A percentile compares a stretch with the other conserved stretches of the same genome.
Evolutionary conservation across 805 yeast species (phyloP).

Genomic region (Saturnispora dispora): DNA sequence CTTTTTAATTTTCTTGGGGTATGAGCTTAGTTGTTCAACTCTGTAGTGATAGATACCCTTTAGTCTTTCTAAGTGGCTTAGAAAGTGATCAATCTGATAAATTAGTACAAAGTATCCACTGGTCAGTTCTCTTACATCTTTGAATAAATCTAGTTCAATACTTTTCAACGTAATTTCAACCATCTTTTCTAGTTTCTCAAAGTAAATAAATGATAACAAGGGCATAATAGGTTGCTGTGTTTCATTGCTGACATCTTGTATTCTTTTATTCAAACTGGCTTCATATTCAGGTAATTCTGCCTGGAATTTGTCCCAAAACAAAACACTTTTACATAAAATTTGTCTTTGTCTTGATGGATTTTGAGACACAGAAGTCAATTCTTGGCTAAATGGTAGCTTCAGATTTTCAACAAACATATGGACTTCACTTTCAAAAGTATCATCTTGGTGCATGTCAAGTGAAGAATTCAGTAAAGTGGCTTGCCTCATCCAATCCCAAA

Average conservation of each 20-base stretch:
- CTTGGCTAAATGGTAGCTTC: slow-evolving; percentile 37
- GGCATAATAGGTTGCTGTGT: slow-evolving; percentile 42
- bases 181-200: slow-evolving; percentile 62
- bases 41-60: slow-evolving; percentile 16
- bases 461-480: slow-evolving; percentile 20
- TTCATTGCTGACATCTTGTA: slow-evolving; percentile 28
- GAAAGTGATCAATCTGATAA: slow-evolving; percentile 14
- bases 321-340: slow-evolving; percentile 45
- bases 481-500: slow-evolving; percentile 22
- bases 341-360: slow-evolving; percentile 83
- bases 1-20: slow-evolving; percentile 20
- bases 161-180: slow-evolving; percentile 63
- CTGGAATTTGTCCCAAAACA: slow-evolving; percentile 73
- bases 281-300: slow-evolving; percentile 65
- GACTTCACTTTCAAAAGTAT: slow-evolving; percentile 10
- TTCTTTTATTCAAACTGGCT: slow-evolving; percentile 10
- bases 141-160: slow-evolving; percentile 65
- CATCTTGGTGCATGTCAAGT: slow-evolving; percentile 1
- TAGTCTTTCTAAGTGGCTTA: slow-evolving; percentile 18
- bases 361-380: slow-evolving; percentile 39
- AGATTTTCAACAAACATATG: slow-evolving; percentile 35
- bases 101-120: slow-evolving; percentile 6
- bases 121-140: slow-evolving; percentile 49
- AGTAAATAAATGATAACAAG: slow-evolving; percentile 60
- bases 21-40: slow-evolving; percentile 15